Evolutionary conservation across 202 grass and related monocot species (phyloP).

Genomic region (Eragrostis tef): DNA sequence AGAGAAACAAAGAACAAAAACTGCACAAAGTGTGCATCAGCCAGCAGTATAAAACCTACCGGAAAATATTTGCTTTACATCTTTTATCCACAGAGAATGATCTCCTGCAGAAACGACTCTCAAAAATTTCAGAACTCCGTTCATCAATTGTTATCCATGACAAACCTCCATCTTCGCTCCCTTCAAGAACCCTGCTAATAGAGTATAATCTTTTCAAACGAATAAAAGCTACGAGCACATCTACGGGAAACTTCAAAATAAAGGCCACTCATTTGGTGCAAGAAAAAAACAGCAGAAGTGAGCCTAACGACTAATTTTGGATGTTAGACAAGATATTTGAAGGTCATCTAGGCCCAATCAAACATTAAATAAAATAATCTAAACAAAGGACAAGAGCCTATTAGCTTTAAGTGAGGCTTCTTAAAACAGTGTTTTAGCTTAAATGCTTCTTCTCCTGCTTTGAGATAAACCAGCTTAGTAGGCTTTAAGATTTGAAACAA

Average conservation of each 20-base stretch:
- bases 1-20: slow-evolving; percentile 7
- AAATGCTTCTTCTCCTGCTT: slow-evolving; percentile 1
- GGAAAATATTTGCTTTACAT: slow-evolving; percentile 57
- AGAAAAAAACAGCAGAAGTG: background rate
- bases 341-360: background rate
- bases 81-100: slow-evolving; percentile 64
- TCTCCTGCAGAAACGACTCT: slow-evolving; percentile 71
- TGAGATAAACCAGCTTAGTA: background rate
- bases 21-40: background rate
- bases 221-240: background rate
- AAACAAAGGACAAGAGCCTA: background rate
- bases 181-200: slow-evolving; percentile 78
- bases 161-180: slow-evolving; percentile 67
- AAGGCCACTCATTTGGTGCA: background rate
- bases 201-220: slow-evolving; percentile 13
- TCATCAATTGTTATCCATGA: slow-evolving; percentile 73
- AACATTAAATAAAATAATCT: slow-evolving; percentile 7
- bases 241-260: background rate
- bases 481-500: slow-evolving; percentile 1
- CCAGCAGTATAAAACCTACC: slow-evolving; percentile 53
- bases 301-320: background rate
- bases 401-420: background rate
- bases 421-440: background rate
- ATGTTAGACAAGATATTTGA: slow-evolving; percentile 4
- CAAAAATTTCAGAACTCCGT: slow-evolving; percentile 65